Conservation (phyloP, 805 yeast genomes). For the Metschnikowia kunwiensis region DNA sequence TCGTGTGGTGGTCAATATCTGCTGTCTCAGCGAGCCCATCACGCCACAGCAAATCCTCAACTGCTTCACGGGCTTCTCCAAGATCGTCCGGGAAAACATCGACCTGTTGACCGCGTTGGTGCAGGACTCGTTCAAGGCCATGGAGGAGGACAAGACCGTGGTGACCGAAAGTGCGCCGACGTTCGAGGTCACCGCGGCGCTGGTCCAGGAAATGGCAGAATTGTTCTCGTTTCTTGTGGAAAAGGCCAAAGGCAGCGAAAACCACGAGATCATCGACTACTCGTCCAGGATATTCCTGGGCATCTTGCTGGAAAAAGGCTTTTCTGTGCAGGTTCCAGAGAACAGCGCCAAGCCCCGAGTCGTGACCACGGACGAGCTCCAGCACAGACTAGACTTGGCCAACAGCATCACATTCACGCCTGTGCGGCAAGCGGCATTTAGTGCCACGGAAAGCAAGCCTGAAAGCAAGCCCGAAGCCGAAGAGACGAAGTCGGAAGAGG, state of each 20-base stretch:
- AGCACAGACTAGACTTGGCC: constrained; percentile 3
- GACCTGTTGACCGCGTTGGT: constrained; percentile 59
- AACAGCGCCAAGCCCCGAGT: constrained; percentile 22
- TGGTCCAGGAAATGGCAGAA: constrained; percentile 1
- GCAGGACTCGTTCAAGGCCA: constrained; percentile 30
- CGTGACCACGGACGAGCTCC: not conserved
- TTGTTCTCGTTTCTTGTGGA: constrained; percentile 2
- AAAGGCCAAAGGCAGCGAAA: not conserved
- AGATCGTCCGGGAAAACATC: constrained; percentile 48
- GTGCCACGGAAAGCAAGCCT: too few relatives aligned
- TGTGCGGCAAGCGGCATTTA: not conserved
- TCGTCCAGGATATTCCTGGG: constrained; percentile 4
- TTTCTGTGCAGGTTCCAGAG: constrained; percentile 11
- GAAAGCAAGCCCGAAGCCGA: not conserved
- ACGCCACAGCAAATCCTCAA: constrained; percentile 32
- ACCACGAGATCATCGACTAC: not conserved
- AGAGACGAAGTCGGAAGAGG: not conserved
- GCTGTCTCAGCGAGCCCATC: constrained; percentile 51
- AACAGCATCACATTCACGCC: constrained; percentile 2
- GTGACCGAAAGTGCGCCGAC: not conserved
- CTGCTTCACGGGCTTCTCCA: constrained; percentile 7
- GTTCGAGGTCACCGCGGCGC: not conserved
- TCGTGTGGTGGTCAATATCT: constrained; percentile 64
- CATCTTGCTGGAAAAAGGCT: not conserved
- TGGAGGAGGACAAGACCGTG: not conserved